A percentile compares a stretch with the other conserved stretches of the same genome.
These are phyloP conservation scores for Leccinum fallax DNA, from an alignment of 1,284 basidiomycete genomes.

Conservation along the genomic window DNA sequence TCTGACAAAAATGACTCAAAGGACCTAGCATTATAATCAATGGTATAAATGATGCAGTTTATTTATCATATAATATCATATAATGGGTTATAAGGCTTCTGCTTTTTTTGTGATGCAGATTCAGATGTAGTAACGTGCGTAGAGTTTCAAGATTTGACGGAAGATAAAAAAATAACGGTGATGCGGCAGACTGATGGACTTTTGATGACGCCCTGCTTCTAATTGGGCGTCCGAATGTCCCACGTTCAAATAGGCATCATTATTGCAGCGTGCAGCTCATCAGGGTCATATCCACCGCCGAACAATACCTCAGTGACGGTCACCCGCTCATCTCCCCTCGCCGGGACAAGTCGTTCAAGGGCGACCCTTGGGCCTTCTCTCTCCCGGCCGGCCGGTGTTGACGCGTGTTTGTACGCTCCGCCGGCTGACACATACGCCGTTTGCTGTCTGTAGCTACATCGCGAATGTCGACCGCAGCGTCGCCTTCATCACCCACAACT, in stretches of 20 bases:
- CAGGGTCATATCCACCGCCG: background rate
- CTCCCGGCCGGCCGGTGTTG: conserved; percentile 22
- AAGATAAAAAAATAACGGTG: conserved; percentile 23
- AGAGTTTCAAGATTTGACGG: conserved; percentile 28
- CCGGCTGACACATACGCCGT: conserved; percentile 20
- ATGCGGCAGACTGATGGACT: conserved; percentile 12
- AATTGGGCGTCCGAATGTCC: conserved; percentile 4
- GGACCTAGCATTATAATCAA: too few relatives aligned
- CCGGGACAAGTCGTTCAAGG: background rate
- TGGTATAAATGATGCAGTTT: too few relatives aligned
- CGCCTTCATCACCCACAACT: conserved; percentile 53
- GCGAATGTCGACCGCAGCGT: conserved; percentile 35
- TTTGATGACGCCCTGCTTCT: conserved; percentile 10
- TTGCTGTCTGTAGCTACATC: conserved; percentile 6
- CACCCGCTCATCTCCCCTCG: background rate
- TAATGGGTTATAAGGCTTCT: too few relatives aligned
- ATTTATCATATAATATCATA: too few relatives aligned
- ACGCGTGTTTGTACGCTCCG: conserved; percentile 22
- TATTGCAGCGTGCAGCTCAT: background rate
- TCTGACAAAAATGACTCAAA: too few relatives aligned
- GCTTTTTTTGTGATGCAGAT: too few relatives aligned
- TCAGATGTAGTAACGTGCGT: conserved; percentile 9
- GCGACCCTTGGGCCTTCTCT: background rate
- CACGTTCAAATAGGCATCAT: conserved; percentile 5
- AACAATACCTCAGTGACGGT: background rate